These are phyloP conservation scores for Talaromyces funiculosus DNA, from an alignment of 2,329 filamentous ascomycete genomes.

Conservation along the genomic window DNA sequence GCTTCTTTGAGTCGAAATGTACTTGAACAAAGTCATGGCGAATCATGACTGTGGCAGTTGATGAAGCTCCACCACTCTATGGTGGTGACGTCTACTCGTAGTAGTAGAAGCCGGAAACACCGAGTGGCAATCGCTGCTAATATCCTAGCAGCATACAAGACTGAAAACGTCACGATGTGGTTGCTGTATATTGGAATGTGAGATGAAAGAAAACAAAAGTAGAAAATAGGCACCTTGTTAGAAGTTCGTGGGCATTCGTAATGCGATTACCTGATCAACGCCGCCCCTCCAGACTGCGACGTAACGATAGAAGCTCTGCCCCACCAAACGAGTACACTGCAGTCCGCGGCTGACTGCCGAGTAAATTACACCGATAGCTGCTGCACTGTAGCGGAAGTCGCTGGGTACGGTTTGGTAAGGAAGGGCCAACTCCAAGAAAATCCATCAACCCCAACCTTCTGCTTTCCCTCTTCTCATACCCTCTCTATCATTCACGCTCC, in stretches of 20 bases:
- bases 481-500: background rate
- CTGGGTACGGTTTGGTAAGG: slow-evolving; percentile 11
- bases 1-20: background rate
- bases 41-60: background rate
- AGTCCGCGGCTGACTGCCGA: background rate
- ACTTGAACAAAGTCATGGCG: background rate
- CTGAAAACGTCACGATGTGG: background rate
- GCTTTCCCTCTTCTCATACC: background rate
- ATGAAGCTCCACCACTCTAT: background rate
- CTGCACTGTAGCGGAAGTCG: slow-evolving; percentile 15
- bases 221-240: no score
- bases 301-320: slow-evolving; percentile 4
- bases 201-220: background rate
- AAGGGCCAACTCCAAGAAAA: background rate
- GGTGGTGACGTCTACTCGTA: background rate
- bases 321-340: slow-evolving; percentile 5
- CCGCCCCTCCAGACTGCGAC: background rate
- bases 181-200: background rate
- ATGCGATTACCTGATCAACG: background rate
- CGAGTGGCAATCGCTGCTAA: background rate
- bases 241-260: slow-evolving; percentile 4
- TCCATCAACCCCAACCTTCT: slow-evolving; percentile 3
- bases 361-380: background rate
- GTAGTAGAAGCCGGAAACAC: background rate
- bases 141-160: background rate